A percentile compares a stretch with the other conserved stretches of the same genome.
Conservation (phyloP, 495 filamentous ascomycete species). For the Penicillium fimorum region DNA sequence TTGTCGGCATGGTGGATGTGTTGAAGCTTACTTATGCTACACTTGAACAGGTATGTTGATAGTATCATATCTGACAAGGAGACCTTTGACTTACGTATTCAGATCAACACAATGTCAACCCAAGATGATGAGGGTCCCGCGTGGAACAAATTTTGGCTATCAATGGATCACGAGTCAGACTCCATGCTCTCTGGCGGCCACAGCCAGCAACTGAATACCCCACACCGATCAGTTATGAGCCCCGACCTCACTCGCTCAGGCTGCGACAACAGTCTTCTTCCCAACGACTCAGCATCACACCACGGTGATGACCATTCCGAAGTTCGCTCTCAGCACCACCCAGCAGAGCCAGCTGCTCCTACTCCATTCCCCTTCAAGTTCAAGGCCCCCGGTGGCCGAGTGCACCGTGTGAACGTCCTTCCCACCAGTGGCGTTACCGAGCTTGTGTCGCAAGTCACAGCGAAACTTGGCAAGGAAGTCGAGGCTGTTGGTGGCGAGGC, state of each 20-base stretch:
- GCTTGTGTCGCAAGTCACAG: conserved; percentile 72
- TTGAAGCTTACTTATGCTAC: conserved; percentile 97
- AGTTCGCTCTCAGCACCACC: conserved; percentile 49
- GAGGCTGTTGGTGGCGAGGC: conserved; percentile 83
- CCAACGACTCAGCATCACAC: conserved; percentile 92
- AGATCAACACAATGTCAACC: conserved; percentile 76
- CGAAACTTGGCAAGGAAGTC: conserved; percentile 85
- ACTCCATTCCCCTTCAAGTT: conserved; percentile 97
- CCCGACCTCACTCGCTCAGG: conserved; percentile 65
- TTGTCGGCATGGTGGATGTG: conserved; percentile 99
- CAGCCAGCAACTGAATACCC: conserved; percentile 58
- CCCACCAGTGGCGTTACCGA: conserved; percentile 78
- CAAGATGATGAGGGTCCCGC: conserved; percentile 90
- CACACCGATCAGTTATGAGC: conserved; percentile 69
- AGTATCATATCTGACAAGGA: neutral
- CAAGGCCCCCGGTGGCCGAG: conserved; percentile 94
- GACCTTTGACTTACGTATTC: conserved; percentile 1
- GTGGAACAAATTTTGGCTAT: conserved; percentile 99
- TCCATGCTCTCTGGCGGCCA: conserved; percentile 93
- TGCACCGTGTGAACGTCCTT: conserved; percentile 85
- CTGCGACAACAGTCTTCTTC: conserved; percentile 78
- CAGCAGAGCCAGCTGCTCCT: conserved; percentile 59
- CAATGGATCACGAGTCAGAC: conserved; percentile 92
- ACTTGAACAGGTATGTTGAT: conserved; percentile 79
- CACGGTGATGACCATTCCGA: conserved; percentile 76